Evolutionary conservation across 202 grass and related monocot species (phyloP).

Genomic region (Saccharum hybrid): DNA sequence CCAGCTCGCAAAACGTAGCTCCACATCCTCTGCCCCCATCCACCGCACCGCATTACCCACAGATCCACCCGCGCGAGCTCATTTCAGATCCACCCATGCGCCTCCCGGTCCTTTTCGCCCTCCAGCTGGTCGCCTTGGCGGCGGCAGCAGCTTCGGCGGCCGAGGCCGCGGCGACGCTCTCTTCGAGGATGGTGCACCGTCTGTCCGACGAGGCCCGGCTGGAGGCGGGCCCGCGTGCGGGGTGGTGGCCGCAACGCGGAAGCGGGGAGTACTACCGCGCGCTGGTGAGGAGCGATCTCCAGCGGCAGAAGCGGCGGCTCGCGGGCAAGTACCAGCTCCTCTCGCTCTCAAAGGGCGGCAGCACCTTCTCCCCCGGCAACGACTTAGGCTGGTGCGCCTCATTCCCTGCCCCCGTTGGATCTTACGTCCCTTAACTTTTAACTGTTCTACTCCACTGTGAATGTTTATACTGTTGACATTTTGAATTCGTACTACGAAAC

Average conservation of each 20-base stretch:
- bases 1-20: constrained; percentile 16
- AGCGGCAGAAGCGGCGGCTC: constrained; percentile 65
- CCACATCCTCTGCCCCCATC: constrained; percentile 19
- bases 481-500: neutral
- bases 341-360: constrained; percentile 64
- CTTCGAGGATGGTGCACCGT: constrained; percentile 76
- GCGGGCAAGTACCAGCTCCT: constrained; percentile 62
- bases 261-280: constrained; percentile 73
- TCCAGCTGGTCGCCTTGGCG: constrained; percentile 39
- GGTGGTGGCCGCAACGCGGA: constrained; percentile 63
- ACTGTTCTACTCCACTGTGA: neutral
- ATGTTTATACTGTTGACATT: neutral
- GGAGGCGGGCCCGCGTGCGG: constrained; percentile 31
- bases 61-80: constrained; percentile 50
- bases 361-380: constrained; percentile 57
- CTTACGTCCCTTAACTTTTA: constrained; percentile 17
- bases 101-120: constrained; percentile 30
- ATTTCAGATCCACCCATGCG: constrained; percentile 53
- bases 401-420: constrained; percentile 20
- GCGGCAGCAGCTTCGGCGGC: constrained; percentile 10
- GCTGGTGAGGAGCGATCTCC: constrained; percentile 73
- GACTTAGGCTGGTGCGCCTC: constrained; percentile 79
- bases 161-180: constrained; percentile 43
- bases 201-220: constrained; percentile 79
- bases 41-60: constrained; percentile 39